Base-by-base conservation (phyloP, 2,329 filamentous ascomycete genomes). In the Trichoderma hamatum region DNA sequence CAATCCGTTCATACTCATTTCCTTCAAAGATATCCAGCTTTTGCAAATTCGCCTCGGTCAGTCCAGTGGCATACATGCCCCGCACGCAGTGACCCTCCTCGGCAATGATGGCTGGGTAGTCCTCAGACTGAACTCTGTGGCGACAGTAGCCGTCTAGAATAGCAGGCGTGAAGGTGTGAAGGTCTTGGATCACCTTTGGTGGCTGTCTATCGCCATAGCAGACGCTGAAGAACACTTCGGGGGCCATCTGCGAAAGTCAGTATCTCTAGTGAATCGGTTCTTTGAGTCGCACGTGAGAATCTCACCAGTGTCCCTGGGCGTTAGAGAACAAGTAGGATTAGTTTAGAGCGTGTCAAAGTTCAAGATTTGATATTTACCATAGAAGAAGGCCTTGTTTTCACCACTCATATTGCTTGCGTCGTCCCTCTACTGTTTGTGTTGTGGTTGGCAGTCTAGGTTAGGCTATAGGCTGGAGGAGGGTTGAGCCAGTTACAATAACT, bases 21-120 rank as follows among this genome's bases (percentile, higher is more conserved):
- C 95, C 95, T 78, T 98, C 95, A 76, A 97, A 98, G 4, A 83
- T 80, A 76, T 97, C 94, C 2, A 98, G 84, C 34, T 90, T 89
- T 72, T 82, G 81, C 64, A 97, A 82, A 75, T 97, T 94, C 28
- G 86, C 89, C 46, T 90, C 86, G 0, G 92, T 96, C 54, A 98
- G 82, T 0, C 94, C 94, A 0, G 88, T 89, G 0, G 94, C 92
- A 64, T 91, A 88, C 28, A 90, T 89, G 3, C 95, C 95, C 2
- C 90, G 87, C 1, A 97, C 93, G 5, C 82, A 82, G 67, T 87
- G 82, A 3, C 82, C 82, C 3, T 78, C 60, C 69, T 87, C 82
- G 5, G 86, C 82, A 1, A 91, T 81, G 64, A 97, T 90, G 62
- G 88, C 95, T 0, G 95, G 95, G 77, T 97, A 98, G 79, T 97